Percentiles rank a stretch among this genome's conserved stretches.
These are phyloP conservation scores for Tillandsia fasciculata DNA, from an alignment of 176 grass and related monocot species.

Conservation along the genomic window DNA sequence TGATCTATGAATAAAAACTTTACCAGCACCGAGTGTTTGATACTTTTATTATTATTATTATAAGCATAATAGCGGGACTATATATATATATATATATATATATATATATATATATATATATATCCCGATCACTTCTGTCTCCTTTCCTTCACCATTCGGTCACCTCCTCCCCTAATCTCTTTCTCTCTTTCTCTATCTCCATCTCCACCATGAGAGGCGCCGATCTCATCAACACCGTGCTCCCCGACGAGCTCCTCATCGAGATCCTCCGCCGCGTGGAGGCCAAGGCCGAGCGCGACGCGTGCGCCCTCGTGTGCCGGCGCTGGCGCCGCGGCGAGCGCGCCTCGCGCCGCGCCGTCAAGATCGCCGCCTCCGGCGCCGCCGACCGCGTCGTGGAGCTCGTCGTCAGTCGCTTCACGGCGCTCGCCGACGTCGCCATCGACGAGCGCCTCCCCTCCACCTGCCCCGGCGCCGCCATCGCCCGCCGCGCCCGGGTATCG, in stretches of 20 bases:
- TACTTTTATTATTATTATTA: too few relatives aligned
- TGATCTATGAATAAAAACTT: too few relatives aligned
- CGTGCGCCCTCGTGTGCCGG: conserved; percentile 60
- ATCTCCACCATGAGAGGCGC: conserved; percentile 35
- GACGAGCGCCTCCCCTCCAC: conserved; percentile 35
- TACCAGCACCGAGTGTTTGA: too few relatives aligned
- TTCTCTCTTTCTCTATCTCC: neutral
- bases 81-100: too few relatives aligned
- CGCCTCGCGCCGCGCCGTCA: conserved; percentile 32
- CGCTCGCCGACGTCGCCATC: conserved; percentile 39
- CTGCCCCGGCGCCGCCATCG: neutral
- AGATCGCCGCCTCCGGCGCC: conserved; percentile 43
- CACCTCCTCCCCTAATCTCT: neutral
- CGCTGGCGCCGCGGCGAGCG: conserved; percentile 59
- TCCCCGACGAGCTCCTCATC: conserved; percentile 56
- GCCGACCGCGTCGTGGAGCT: conserved; percentile 45
- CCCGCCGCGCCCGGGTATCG: neutral
- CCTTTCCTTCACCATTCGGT: neutral
- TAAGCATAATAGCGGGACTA: too few relatives aligned
- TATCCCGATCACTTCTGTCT: neutral
- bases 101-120: neutral
- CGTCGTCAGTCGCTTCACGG: conserved; percentile 40
- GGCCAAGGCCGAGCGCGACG: conserved; percentile 53
- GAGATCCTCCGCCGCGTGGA: conserved; percentile 47
- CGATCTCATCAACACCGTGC: conserved; percentile 50